These are phyloP conservation scores for Stenocarpella maydis DNA, from an alignment of 2,329 filamentous ascomycete species.

Conservation along the genomic window DNA sequence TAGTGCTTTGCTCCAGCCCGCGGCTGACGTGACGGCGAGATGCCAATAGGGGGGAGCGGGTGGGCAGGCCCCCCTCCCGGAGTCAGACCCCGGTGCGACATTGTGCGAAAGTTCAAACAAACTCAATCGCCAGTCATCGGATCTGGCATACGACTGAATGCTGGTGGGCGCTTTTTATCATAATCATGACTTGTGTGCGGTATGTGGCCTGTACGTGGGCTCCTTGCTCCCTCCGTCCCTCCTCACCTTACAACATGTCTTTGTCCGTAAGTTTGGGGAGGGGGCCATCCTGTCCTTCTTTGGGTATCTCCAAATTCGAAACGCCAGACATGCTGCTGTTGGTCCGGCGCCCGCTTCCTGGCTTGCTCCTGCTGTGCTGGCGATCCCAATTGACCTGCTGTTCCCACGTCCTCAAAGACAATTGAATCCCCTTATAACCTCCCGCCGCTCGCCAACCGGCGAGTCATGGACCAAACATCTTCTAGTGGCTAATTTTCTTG, in stretches of 20 bases:
- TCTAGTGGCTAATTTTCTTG: constrained; percentile 24
- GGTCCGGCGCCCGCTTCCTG: neutral
- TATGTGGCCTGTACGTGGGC: neutral
- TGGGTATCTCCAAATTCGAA: constrained; percentile 20
- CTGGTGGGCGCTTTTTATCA: neutral
- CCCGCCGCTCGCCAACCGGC: neutral
- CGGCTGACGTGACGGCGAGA: constrained; percentile 1
- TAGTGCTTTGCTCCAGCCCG: neutral
- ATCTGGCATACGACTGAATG: neutral
- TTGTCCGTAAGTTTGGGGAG: neutral
- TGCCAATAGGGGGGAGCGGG: neutral
- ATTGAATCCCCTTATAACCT: neutral
- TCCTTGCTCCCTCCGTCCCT: neutral
- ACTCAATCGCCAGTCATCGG: constrained; percentile 28
- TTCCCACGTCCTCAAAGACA: neutral
- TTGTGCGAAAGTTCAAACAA: constrained; percentile 19
- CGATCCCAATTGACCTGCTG: neutral
- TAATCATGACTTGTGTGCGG: neutral
- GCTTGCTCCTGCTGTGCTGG: neutral
- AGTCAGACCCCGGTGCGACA: neutral
- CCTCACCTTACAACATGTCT: neutral
- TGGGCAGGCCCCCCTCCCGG: neutral
- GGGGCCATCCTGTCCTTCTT: neutral
- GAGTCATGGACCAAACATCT: neutral
- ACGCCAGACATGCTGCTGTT: constrained; percentile 14